phyloP scores from a whole-genome alignment of 192 early-diverging fungal genomes.

The Phlyctochytrium planicorne region DNA sequence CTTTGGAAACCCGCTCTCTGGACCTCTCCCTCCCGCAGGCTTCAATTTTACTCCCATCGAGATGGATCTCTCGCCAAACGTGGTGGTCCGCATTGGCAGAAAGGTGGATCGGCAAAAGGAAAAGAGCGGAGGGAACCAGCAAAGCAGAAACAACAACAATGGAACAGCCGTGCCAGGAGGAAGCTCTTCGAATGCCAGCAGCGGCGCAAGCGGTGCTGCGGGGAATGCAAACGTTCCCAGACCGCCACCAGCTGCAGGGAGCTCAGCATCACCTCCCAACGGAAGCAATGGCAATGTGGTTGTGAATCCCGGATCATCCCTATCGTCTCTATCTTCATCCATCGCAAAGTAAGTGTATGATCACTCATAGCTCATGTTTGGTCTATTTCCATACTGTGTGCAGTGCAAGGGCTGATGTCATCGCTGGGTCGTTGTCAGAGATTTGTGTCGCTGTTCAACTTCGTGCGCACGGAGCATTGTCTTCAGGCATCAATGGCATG shows the following conservation, averaged over 20 bases:
- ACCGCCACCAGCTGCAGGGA: not conserved
- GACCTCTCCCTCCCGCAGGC: slow-evolving; percentile 21
- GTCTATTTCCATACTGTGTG: too few relatives aligned
- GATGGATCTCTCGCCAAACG: slow-evolving; percentile 29
- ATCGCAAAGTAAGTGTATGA: too few relatives aligned
- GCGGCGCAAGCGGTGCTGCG: not conserved
- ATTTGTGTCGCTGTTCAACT: too few relatives aligned
- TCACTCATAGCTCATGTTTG: too few relatives aligned
- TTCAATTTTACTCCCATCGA: slow-evolving; percentile 45
- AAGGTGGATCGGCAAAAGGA: slow-evolving; percentile 37
- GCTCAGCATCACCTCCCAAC: not conserved
- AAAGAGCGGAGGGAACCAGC: slow-evolving; percentile 15
- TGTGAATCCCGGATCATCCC: too few relatives aligned
- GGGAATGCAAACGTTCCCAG: not conserved
- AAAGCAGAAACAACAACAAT: slow-evolving; percentile 14
- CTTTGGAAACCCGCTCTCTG: slow-evolving; percentile 37
- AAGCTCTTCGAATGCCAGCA: slow-evolving; percentile 2
- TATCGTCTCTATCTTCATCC: too few relatives aligned
- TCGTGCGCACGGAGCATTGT: too few relatives aligned
- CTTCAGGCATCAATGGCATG: too few relatives aligned
- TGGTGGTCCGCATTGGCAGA: slow-evolving; percentile 41
- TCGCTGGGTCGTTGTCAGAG: too few relatives aligned
- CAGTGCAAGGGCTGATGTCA: too few relatives aligned
- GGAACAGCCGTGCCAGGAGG: slow-evolving; percentile 19
- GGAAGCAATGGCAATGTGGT: not conserved